These are phyloP conservation scores for Papiliotrema fonsecae DNA, from an alignment of 1,284 basidiomycete species.

Conservation along the genomic window DNA sequence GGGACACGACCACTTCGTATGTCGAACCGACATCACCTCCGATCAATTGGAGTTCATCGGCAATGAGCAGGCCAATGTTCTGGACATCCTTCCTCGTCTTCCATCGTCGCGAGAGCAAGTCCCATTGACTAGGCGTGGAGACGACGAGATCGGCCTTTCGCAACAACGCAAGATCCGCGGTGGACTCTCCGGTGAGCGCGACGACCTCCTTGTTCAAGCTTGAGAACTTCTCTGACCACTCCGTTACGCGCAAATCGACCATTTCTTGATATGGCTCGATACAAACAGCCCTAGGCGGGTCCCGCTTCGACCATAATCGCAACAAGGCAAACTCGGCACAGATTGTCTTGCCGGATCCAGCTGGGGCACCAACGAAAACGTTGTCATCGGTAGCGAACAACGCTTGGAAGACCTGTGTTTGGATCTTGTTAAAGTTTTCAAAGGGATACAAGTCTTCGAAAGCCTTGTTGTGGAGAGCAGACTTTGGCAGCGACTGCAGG, in stretches of 20 bases:
- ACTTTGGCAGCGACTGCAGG: slow-evolving; percentile 82
- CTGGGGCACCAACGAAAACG: slow-evolving; percentile 91
- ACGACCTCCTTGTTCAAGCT: slow-evolving; percentile 84
- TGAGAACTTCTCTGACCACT: slow-evolving; percentile 85
- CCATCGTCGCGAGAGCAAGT: slow-evolving; percentile 93
- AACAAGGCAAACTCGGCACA: slow-evolving; percentile 94
- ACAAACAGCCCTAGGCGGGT: slow-evolving; percentile 83
- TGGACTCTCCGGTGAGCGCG: slow-evolving; percentile 90
- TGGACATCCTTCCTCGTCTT: slow-evolving; percentile 92
- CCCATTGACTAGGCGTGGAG: slow-evolving; percentile 92
- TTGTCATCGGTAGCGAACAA: slow-evolving; percentile 95
- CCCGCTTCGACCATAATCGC: slow-evolving; percentile 81
- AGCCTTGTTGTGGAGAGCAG: slow-evolving; percentile 85
- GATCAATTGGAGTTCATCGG: slow-evolving; percentile 91
- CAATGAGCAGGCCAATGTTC: slow-evolving; percentile 84
- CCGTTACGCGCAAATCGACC: slow-evolving; percentile 81
- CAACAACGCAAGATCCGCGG: slow-evolving; percentile 80
- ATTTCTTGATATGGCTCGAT: slow-evolving; percentile 96
- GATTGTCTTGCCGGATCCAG: slow-evolving; percentile 94
- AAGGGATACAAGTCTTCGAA: slow-evolving; percentile 84
- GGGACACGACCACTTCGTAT: slow-evolving; percentile 91
- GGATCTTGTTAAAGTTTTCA: slow-evolving; percentile 93
- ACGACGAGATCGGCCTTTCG: slow-evolving; percentile 89
- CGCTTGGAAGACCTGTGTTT: slow-evolving; percentile 98
- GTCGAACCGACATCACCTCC: slow-evolving; percentile 90